Evolutionary conservation across 306 rosid genomes (phyloP), one percentile per base, ranked within the genome.

Genomic region (Leucaena leucocephala): DNA sequence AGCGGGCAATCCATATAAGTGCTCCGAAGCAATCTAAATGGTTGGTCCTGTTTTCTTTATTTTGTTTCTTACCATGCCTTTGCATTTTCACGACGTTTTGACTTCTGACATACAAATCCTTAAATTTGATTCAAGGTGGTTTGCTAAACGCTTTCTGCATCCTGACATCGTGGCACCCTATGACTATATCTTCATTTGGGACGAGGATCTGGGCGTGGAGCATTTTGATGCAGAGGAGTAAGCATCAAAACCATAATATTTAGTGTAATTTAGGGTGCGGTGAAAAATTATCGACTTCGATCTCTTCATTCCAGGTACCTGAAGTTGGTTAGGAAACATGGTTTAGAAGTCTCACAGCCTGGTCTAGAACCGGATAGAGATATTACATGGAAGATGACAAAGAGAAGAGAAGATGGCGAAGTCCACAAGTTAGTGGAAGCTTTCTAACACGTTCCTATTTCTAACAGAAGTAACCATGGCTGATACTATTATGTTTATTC

Each of bases 271-370:
- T 38, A 43, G 15, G 44, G 8, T 59, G 50, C 62, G 65, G 42
- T n/a, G 78, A 70, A 83, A 34, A 27, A 7, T 39, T 52, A 21
- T 82, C 39, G 55, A 61, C 68, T 63, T 61, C 19, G 48, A 43
- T 70, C 45, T 62, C 46, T 80, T 73, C 34, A n/a, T 71, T 68
- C 14, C 84, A 92, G 97, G 83, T 94, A 92, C 83, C 77, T 94
- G 81, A 85, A 88, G 69, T 76, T 94, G 76, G 95, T 92, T 11
- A 91, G 76, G 70, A 94, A 92, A 79, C 87, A 92, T 84, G 97
- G 91, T 68, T 88, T 94, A 85, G 97, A 94, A 85, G 89, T 94
- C 79, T 94, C 98, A 38, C 97, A 94, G 85, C 98, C 98, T 68
- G 93, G 92, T 74, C 39, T 94, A 74, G 97, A 92, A 75, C 91